Percentiles rank a stretch among this genome's conserved stretches.
These are phyloP conservation scores for Vicia villosa DNA, from an alignment of 306 rosid genomes.

Conservation along the genomic window DNA sequence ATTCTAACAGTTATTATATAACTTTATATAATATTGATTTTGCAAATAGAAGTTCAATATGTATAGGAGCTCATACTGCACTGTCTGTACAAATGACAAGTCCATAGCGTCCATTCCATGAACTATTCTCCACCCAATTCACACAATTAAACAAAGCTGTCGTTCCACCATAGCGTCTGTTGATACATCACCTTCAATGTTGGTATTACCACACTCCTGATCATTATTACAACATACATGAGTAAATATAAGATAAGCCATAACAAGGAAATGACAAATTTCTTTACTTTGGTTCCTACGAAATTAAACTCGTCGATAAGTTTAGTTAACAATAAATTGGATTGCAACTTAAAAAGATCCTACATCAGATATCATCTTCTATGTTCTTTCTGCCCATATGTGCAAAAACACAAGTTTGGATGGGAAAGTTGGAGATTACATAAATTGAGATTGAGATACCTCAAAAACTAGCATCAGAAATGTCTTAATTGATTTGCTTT, in stretches of 20 bases:
- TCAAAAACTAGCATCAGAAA: conserved; percentile 83
- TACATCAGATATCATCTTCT: too few relatives aligned
- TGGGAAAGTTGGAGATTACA: not conserved
- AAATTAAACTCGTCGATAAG: too few relatives aligned
- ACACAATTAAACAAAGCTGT: conserved; percentile 88
- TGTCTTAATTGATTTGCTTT: conserved; percentile 93
- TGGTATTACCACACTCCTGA: conserved; percentile 77
- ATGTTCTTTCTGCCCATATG: too few relatives aligned
- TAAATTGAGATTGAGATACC: conserved; percentile 48
- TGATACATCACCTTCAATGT: conserved; percentile 89
- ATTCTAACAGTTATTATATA: too few relatives aligned
- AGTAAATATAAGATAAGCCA: not conserved
- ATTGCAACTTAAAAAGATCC: too few relatives aligned
- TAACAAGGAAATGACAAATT: too few relatives aligned
- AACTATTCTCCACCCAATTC: conserved; percentile 89
- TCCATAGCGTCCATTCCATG: conserved; percentile 94
- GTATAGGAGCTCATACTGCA: conserved; percentile 73
- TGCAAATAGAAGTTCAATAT: too few relatives aligned
- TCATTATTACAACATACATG: conserved; percentile 25
- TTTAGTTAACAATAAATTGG: too few relatives aligned
- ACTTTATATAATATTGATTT: too few relatives aligned
- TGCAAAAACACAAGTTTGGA: too few relatives aligned
- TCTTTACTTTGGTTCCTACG: too few relatives aligned
- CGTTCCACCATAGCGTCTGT: conserved; percentile 90
- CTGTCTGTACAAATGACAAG: conserved; percentile 86